Base-by-base conservation (phyloP, 2,329 filamentous ascomycete genomes). In the Ceratocystis eucalypticola region DNA sequence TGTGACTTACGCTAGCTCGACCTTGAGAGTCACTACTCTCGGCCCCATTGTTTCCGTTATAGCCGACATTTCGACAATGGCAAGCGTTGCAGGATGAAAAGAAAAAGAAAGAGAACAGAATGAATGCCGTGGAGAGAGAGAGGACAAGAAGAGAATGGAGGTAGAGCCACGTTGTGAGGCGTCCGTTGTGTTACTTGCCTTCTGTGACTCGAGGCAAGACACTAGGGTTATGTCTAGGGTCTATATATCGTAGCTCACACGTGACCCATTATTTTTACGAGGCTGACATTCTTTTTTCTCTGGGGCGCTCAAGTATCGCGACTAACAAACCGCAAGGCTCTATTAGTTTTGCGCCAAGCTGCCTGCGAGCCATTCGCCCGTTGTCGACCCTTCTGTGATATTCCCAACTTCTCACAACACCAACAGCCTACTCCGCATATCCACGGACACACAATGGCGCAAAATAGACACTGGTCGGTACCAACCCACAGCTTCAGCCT, bases 381-480 rank as follows among this genome's bases (percentile, higher is more conserved):
- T 20, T 20, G 48, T 20, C 6, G 17, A n/a, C 8, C 17, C 48
- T 50, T 20, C n/a, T 50, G 48, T 50, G n/a, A 20, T 25, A 25
- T 57, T 33, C 20, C 28, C 25, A 2, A 17, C 22, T 57, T 8
- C 10, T 1, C 1, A 15, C 53, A 15, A 3, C 28, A 57, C 6
- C n/a, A 25, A 7, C n/a, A 25, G 25, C 28, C 25, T 33, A 57
- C 12, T 30, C 6, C 28, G 10, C 12, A 33, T 6, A 57, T 33
- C 8, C 53, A 5, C 10, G 2, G 10, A 57, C 22, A 30, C 75
- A 79, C 70, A 67, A 91, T 91, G 84, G 86, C 78, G 81, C 86
- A 79, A 82, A 79, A 79, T 70, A 76, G 88, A 74, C 89, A 93
- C 78, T 94, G 88, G 88, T 89, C 81, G 71, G 79, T 65, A 61